These are phyloP conservation scores for Oidiodendron maius DNA, from an alignment of 495 filamentous ascomycete genomes.

Conservation along the genomic window DNA sequence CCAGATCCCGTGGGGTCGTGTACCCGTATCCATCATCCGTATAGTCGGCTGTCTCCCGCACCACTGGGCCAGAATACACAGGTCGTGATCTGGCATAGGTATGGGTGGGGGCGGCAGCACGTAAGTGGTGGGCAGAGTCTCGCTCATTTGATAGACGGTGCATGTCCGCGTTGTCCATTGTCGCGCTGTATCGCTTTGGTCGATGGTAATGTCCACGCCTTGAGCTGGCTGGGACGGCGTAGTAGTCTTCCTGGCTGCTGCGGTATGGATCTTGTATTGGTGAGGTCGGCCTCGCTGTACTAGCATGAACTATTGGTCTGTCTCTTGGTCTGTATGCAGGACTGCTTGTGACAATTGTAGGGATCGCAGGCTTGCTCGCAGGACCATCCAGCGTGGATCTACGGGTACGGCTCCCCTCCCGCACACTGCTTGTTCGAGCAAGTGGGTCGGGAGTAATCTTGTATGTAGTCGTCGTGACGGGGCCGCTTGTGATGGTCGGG, in stretches of 20 bases:
- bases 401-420: conserved; percentile 30
- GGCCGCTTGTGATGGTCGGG: conserved; percentile 15
- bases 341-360: conserved; percentile 33
- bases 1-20: conserved; percentile 63
- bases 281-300: conserved; percentile 32
- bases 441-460: conserved; percentile 39
- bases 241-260: conserved; percentile 43
- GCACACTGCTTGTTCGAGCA: conserved; percentile 32
- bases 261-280: conserved; percentile 37
- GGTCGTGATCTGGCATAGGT: conserved; percentile 16
- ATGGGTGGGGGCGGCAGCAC: conserved; percentile 18
- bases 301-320: conserved; percentile 25
- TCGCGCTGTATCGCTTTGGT: conserved; percentile 17
- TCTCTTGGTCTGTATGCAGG: conserved; percentile 20
- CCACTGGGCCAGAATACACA: conserved; percentile 8
- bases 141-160: conserved; percentile 10
- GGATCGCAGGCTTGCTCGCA: conserved; percentile 7
- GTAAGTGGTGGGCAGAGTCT: conserved; percentile 14
- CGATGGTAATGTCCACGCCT: conserved; percentile 21
- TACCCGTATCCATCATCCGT: conserved; percentile 67
- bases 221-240: conserved; percentile 44
- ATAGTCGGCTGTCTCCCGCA: conserved; percentile 42
- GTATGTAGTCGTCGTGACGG: conserved; percentile 39
- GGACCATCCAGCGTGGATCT: conserved; percentile 16
- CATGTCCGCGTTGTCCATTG: conserved; percentile 21